A percentile compares a stretch with the other conserved stretches of the same genome.
phyloP scores from a whole-genome alignment of 768 basidiomycete genomes.

The Cystobasidium onofrii region DNA sequence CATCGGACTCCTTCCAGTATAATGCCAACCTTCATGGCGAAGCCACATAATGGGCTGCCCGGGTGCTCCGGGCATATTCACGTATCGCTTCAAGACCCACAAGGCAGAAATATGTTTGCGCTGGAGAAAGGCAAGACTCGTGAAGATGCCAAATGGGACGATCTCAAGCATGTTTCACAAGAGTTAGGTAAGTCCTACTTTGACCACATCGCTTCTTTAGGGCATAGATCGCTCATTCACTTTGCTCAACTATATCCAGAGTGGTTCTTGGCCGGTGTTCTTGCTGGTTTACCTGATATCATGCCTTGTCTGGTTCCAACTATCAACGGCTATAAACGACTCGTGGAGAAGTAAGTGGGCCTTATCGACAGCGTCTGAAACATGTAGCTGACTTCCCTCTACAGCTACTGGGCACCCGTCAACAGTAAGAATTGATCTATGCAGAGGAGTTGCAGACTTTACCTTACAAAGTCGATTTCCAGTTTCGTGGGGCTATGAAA shows the following conservation, averaged over 20 bases:
- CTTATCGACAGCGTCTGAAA: not conserved
- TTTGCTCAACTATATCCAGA: too few species aligned
- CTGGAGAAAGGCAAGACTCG: conserved; percentile 60
- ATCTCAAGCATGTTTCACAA: conserved; percentile 74
- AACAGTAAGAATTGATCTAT: conserved; percentile 17
- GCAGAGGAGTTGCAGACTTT: not conserved
- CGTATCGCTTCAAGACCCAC: conserved; percentile 66
- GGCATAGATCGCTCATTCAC: too few species aligned
- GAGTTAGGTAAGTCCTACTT: conserved; percentile 41
- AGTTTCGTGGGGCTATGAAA: conserved; percentile 80
- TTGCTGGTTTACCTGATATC: conserved; percentile 77
- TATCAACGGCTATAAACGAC: conserved; percentile 66
- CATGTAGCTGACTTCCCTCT: not conserved
- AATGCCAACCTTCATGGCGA: conserved; percentile 96
- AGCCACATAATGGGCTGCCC: conserved; percentile 62
- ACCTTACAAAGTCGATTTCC: not conserved
- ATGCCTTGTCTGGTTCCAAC: conserved; percentile 54
- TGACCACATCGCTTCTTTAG: too few species aligned
- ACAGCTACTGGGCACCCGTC: conserved; percentile 41
- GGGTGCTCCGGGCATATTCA: conserved; percentile 96
- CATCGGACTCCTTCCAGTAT: conserved; percentile 61
- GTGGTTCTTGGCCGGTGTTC: conserved; percentile 85
- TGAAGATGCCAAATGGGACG: conserved; percentile 62
- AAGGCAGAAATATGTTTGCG: conserved; percentile 72
- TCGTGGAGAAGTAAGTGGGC: conserved; percentile 53